Percentiles rank a stretch among this genome's conserved stretches.
Conservation (phyloP, 805 yeast genomes). For the Ogataea dorogensis region DNA sequence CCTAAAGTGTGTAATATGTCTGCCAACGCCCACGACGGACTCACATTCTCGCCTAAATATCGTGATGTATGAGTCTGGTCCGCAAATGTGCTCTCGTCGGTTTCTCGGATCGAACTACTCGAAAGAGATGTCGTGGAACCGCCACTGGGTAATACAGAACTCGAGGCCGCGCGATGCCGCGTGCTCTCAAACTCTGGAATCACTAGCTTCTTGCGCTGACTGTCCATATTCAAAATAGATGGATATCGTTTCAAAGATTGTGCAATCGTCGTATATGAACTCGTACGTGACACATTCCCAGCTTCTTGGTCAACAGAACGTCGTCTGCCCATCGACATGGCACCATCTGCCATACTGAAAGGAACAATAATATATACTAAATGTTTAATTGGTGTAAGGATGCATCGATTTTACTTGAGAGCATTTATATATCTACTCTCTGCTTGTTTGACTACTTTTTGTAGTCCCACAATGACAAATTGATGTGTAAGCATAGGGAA, state of each 20-base stretch:
- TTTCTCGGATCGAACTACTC: slow-evolving; percentile 18
- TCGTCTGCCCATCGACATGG: background rate
- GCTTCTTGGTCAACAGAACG: background rate
- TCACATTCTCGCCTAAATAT: slow-evolving; percentile 18
- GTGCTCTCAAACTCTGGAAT: slow-evolving; percentile 26
- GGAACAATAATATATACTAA: slow-evolving; percentile 1
- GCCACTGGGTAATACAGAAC: slow-evolving; percentile 19
- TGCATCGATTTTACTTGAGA: slow-evolving; percentile 35
- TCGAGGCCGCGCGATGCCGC: slow-evolving; percentile 26
- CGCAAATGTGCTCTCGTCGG: slow-evolving; percentile 10
- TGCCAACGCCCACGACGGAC: slow-evolving; percentile 62
- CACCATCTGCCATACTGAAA: slow-evolving; percentile 4
- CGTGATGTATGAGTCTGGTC: slow-evolving; percentile 4
- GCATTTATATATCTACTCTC: slow-evolving; percentile 51
- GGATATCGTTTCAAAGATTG: slow-evolving; percentile 3
- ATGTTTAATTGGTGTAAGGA: background rate
- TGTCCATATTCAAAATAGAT: slow-evolving; percentile 9
- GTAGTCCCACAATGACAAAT: slow-evolving; percentile 68
- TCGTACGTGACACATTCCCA: slow-evolving; percentile 1
- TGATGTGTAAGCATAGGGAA: slow-evolving; percentile 89
- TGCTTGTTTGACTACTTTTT: slow-evolving; percentile 68
- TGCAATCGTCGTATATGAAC: background rate
- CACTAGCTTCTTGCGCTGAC: slow-evolving; percentile 16
- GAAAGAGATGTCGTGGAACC: slow-evolving; percentile 17
- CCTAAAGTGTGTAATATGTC: slow-evolving; percentile 60